These are phyloP conservation scores for Sclerotinia borealis DNA, from an alignment of 2,329 filamentous ascomycete genomes.

Conservation along the genomic window DNA sequence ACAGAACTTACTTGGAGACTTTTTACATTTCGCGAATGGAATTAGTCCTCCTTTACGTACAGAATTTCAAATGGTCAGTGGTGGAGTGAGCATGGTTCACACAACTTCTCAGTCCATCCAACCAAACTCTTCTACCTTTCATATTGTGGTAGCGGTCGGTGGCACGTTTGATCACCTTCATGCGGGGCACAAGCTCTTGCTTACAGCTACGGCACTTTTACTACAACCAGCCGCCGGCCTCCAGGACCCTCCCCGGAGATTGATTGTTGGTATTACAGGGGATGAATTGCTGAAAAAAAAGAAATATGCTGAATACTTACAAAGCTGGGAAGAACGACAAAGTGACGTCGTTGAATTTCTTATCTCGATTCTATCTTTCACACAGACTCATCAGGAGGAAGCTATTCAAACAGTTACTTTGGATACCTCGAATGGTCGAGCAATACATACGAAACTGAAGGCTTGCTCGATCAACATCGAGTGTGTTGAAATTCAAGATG, in stretches of 20 bases:
- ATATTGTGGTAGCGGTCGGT: conserved; percentile 69
- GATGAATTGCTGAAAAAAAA: conserved; percentile 84
- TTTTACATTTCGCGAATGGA: conserved; percentile 42
- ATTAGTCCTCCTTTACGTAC: conserved; percentile 43
- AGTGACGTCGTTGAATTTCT: conserved; percentile 67
- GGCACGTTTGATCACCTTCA: conserved; percentile 97
- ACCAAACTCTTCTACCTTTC: conserved; percentile 27
- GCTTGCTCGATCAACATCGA: conserved; percentile 59
- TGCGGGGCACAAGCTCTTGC: conserved; percentile 88
- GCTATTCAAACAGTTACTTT: conserved; percentile 29
- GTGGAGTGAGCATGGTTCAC: conserved; percentile 44
- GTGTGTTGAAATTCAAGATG: conserved; percentile 79
- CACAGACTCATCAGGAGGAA: conserved; percentile 32
- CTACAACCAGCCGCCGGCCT: conserved; percentile 44
- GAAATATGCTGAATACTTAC: conserved; percentile 74
- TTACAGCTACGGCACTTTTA: conserved; percentile 78
- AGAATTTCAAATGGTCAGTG: conserved; percentile 46
- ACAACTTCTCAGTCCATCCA: neutral
- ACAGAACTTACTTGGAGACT: conserved; percentile 48
- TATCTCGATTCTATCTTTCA: conserved; percentile 50
- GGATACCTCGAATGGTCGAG: conserved; percentile 39
- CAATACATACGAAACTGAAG: conserved; percentile 52
- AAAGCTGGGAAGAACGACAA: conserved; percentile 73
- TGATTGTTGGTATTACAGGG: conserved; percentile 83
- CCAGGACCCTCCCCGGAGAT: conserved; percentile 42